Percentiles rank a stretch among this genome's conserved stretches.
These are phyloP conservation scores for Angophora floribunda DNA, from an alignment of 345 rosid species.

Conservation along the genomic window DNA sequence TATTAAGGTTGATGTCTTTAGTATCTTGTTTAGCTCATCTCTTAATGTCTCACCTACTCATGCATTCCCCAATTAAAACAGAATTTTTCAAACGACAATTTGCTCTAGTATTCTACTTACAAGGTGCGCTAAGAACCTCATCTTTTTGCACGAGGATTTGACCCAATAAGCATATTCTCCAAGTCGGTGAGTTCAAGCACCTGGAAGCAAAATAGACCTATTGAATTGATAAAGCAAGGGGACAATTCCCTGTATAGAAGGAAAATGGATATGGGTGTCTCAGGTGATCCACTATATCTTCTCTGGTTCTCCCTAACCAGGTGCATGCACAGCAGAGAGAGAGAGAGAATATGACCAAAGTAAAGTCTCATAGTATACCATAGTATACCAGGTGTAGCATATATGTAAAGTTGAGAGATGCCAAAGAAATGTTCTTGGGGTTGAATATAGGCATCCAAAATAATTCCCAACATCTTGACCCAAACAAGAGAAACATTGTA, in stretches of 20 bases:
- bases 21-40: neutral
- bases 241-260: neutral
- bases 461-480: neutral
- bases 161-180: neutral
- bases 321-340: neutral
- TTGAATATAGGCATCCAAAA: neutral
- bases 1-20: neutral
- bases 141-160: neutral
- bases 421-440: neutral
- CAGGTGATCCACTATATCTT: neutral
- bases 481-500: neutral
- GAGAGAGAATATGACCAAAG: neutral
- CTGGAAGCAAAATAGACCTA: neutral
- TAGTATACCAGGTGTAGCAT: neutral
- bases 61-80: neutral
- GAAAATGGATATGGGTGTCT: neutral
- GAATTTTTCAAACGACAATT: neutral
- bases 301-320: neutral
- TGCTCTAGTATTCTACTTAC: neutral
- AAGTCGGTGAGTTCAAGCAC: neutral
- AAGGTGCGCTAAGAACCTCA: neutral
- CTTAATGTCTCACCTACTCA: neutral
- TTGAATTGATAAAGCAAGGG: neutral
- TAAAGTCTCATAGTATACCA: neutral
- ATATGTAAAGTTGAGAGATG: neutral